A percentile compares a stretch with the other conserved stretches of the same genome.
Conservation (phyloP, 2,329 filamentous ascomycete genomes). For the Hymenoscyphus fructigenus region DNA sequence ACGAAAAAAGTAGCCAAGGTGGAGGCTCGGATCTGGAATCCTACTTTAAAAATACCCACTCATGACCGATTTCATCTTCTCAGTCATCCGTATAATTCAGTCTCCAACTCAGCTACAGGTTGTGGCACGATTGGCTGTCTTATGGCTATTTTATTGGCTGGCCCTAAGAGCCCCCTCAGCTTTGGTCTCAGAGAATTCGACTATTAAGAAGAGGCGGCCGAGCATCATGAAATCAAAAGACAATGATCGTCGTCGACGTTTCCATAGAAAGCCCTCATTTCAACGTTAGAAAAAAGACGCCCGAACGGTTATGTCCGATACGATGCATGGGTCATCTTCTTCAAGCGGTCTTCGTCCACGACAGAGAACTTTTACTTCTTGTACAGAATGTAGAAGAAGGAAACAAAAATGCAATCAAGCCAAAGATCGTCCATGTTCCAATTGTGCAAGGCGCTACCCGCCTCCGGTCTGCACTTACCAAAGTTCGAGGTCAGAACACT, state of each 20-base stretch:
- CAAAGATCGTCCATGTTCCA: constrained; percentile 29
- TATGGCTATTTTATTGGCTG: constrained; percentile 17
- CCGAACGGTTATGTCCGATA: constrained; percentile 17
- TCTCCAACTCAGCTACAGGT: constrained; percentile 19
- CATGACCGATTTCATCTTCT: constrained; percentile 11
- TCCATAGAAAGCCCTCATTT: constrained; percentile 4
- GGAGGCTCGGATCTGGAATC: constrained; percentile 7
- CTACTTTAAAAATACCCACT: constrained; percentile 12
- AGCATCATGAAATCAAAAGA: constrained; percentile 17
- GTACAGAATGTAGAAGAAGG: constrained; percentile 28
- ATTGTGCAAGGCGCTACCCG: constrained; percentile 27
- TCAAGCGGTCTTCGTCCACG: constrained; percentile 22
- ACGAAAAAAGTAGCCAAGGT: constrained; percentile 7
- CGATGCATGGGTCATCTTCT: constrained; percentile 24
- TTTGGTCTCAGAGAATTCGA: constrained; percentile 10
- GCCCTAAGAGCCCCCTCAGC: constrained; percentile 16
- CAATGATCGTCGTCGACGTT: constrained; percentile 7
- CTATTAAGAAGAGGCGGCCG: constrained; percentile 13
- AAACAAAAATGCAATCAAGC: constrained; percentile 32
- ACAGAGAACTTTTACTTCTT: constrained; percentile 28
- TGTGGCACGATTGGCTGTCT: constrained; percentile 23
- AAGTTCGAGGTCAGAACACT: constrained; percentile 21
- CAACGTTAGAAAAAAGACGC: constrained; percentile 5
- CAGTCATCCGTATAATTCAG: constrained; percentile 16
- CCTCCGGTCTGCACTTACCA: constrained; percentile 26